These are phyloP conservation scores for Alternaria sp. DNA, from an alignment of 2,329 filamentous ascomycete genomes.

Conservation along the genomic window DNA sequence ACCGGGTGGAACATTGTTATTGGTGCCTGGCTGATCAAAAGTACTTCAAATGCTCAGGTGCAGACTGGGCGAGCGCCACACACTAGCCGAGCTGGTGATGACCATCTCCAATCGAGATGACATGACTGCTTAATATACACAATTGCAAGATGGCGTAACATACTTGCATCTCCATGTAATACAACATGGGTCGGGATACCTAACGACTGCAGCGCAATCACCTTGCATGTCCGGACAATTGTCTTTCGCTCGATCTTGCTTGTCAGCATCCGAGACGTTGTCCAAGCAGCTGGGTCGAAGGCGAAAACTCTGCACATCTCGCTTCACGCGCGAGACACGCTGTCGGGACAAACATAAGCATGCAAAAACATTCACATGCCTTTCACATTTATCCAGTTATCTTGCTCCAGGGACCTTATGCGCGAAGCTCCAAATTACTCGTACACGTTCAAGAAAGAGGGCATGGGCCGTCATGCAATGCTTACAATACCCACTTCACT, in stretches of 20 bases:
- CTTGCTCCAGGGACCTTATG: constrained; percentile 8
- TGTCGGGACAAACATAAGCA: constrained; percentile 27
- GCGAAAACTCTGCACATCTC: constrained; percentile 28
- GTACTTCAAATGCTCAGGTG: constrained; percentile 29
- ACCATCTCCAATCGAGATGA: constrained; percentile 25
- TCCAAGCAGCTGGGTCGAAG: constrained; percentile 34
- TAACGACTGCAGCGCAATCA: constrained; percentile 18
- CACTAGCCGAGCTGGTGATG: constrained; percentile 19
- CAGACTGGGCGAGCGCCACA: constrained; percentile 30
- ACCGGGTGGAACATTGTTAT: constrained; percentile 20
- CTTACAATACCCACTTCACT: constrained; percentile 1
- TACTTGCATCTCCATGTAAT: constrained; percentile 18
- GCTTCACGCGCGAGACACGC: constrained; percentile 31
- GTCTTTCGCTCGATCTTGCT: constrained; percentile 22
- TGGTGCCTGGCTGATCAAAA: constrained; percentile 36
- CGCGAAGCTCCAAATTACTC: constrained; percentile 10
- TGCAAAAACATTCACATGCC: constrained; percentile 11
- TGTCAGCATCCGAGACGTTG: constrained; percentile 27
- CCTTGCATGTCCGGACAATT: constrained; percentile 24
- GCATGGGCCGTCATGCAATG: constrained; percentile 8
- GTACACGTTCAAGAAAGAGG: constrained; percentile 22
- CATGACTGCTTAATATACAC: constrained; percentile 12
- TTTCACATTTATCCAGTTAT: constrained; percentile 8
- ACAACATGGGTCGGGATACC: constrained; percentile 12
- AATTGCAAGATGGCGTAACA: constrained; percentile 17